phyloP scores from a whole-genome alignment of 495 filamentous ascomycete species.

The Cairneyella variabilis region DNA sequence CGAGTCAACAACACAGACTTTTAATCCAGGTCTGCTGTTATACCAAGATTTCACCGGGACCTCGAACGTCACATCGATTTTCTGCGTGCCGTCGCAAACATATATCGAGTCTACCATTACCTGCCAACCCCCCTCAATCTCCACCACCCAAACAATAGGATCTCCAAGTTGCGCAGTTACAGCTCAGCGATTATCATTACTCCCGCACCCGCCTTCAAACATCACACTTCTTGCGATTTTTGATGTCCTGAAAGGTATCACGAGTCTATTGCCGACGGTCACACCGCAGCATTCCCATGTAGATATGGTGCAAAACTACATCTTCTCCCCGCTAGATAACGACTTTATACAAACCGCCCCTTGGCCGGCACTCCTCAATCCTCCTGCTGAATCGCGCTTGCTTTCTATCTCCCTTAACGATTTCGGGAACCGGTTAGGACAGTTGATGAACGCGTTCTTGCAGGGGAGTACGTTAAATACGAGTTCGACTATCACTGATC shows the following conservation, averaged over 20 bases:
- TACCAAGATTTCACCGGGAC: constrained; percentile 20
- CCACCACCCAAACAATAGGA: background rate
- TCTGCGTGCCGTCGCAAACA: constrained; percentile 13
- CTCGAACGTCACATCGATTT: constrained; percentile 19
- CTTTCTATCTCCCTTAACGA: constrained; percentile 7
- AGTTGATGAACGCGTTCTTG: constrained; percentile 17
- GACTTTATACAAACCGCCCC: constrained; percentile 15
- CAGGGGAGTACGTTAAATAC: constrained; percentile 13
- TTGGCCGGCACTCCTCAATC: background rate
- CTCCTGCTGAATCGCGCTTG: constrained; percentile 11
- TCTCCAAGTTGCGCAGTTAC: constrained; percentile 11
- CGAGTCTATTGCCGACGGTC: constrained; percentile 3
- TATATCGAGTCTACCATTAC: constrained; percentile 14
- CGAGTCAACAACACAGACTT: background rate
- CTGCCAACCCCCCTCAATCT: constrained; percentile 2
- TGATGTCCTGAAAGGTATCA: background rate
- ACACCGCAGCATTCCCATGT: constrained; percentile 3
- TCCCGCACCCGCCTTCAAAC: background rate
- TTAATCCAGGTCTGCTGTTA: constrained; percentile 9
- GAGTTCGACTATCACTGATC: constrained; percentile 4
- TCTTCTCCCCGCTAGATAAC: constrained; percentile 10
- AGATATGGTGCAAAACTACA: constrained; percentile 18
- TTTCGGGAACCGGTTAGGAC: constrained; percentile 13
- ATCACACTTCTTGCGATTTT: constrained; percentile 10
- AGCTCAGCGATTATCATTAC: constrained; percentile 16